Evolutionary conservation across 257 asterid genomes (phyloP), one percentile per base, ranked within the genome.

Genomic region (Rauvolfia tetraphylla): DNA sequence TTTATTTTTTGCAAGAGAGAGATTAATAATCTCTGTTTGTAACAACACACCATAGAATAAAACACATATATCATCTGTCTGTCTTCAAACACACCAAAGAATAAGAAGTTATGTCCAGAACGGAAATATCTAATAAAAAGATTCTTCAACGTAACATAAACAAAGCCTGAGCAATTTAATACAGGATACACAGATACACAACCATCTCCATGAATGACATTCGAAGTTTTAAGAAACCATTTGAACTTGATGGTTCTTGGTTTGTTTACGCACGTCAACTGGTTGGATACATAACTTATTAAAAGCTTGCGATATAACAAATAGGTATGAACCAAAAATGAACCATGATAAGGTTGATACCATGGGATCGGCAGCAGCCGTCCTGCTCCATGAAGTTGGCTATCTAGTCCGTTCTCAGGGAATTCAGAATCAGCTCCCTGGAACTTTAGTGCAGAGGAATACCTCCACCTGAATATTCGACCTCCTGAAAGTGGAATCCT

Each of bases 391-490:
- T 9, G 33, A 38, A 34, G 70, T 65, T 63, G 33, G 20, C 70
- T 42, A 65, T 34, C 25, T 3, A 7, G 12, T 20, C 46, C 18
- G 29, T 20, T 36, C 42, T 22, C 39, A 20, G 25, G 17, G 38
- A 41, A 67, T 39, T 22, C 49, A 38, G 49, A 36, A 22, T 22
- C 72, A 5, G 38, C 25, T 65, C 14, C 33, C 8, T 9, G 51
- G 9, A 23, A 6, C 17, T 67, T 84, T 78, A 90, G 80, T 81
- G 68, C 34, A 88, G 84, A 10, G 87, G 92, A 73, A 91, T 49
- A 68, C 98, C 97, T 57, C 99, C 99, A 79, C 98, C 98, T 25
- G 99, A 88, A 80, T 89, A 95, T 88, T 95, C 99, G 1, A 95
- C 90, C 84, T 93, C 99, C 98, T 95, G 87, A 75, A 81, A 78